Conservation (phyloP, 2,329 filamentous ascomycete species). For the Akanthomyces uredinophilus region DNA sequence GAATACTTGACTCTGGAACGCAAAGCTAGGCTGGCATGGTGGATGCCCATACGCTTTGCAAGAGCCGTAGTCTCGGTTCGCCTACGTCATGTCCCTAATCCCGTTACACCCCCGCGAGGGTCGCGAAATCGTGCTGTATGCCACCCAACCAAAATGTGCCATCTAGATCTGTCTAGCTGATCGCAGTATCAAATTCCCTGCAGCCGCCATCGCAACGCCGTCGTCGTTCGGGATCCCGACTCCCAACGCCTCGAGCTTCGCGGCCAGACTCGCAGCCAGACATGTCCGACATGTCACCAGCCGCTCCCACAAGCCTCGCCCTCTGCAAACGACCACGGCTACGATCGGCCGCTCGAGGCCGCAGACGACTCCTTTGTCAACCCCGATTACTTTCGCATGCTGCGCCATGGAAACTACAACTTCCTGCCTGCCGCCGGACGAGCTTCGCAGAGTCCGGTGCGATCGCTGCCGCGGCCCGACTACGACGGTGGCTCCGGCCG, state of each 20-base stretch:
- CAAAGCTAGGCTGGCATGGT: background rate
- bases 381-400: constrained; percentile 92
- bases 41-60: background rate
- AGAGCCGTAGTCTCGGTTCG: background rate
- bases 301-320: constrained; percentile 45
- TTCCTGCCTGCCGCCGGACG: constrained; percentile 37
- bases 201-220: constrained; percentile 86
- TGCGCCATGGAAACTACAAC: constrained; percentile 53
- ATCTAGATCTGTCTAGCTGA: background rate
- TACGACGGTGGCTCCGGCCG: constrained; percentile 22
- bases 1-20: background rate
- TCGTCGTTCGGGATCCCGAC: constrained; percentile 83
- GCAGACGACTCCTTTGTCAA: constrained; percentile 68
- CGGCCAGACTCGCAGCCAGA: constrained; percentile 62
- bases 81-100: constrained; percentile 58
- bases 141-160: background rate
- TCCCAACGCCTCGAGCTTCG: constrained; percentile 83
- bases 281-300: constrained; percentile 88
- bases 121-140: constrained; percentile 75
- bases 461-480: constrained; percentile 46
- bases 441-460: constrained; percentile 48
- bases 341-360: constrained; percentile 36
- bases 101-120: constrained; percentile 70
- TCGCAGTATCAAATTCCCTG: background rate
- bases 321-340: constrained; percentile 44